These are phyloP conservation scores for Nakaseomyces delphensis DNA, from an alignment of 1,139 yeast genomes.

Conservation along the genomic window DNA sequence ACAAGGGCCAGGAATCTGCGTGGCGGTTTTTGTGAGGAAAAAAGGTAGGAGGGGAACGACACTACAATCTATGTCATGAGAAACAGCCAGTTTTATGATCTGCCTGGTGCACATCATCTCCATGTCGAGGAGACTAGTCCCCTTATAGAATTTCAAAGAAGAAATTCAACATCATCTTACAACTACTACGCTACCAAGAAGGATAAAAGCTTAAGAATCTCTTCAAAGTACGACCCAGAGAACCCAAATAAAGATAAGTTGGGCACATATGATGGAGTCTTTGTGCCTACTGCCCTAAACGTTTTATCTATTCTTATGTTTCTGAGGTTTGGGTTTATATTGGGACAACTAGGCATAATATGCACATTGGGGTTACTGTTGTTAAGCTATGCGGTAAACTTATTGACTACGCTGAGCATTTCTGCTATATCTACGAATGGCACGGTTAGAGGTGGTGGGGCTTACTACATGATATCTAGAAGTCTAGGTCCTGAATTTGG, in stretches of 20 bases:
- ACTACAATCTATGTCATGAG: slow-evolving; percentile 9
- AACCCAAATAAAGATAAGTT: slow-evolving; percentile 40
- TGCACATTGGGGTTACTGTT: slow-evolving; percentile 52
- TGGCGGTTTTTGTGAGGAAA: too few species aligned
- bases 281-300: slow-evolving; percentile 65
- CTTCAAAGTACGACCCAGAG: slow-evolving; percentile 29
- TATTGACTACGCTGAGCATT: slow-evolving; percentile 61
- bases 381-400: slow-evolving; percentile 56
- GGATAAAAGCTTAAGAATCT: slow-evolving; percentile 16
- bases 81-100: slow-evolving; percentile 26
- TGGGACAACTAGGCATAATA: slow-evolving; percentile 68
- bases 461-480: slow-evolving; percentile 73
- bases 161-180: slow-evolving; percentile 19
- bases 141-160: slow-evolving; percentile 8
- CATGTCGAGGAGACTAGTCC: slow-evolving; percentile 2
- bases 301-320: slow-evolving; percentile 77
- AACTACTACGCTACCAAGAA: slow-evolving; percentile 25
- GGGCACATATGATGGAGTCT: slow-evolving; percentile 70
- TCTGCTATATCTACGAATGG: slow-evolving; percentile 80
- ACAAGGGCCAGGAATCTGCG: too few species aligned
- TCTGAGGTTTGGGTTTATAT: slow-evolving; percentile 66
- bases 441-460: slow-evolving; percentile 78
- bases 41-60: too few species aligned
- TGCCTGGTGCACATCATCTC: slow-evolving; percentile 31
- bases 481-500: slow-evolving; percentile 80